These are phyloP conservation scores for Apiotrichum sp. DNA, from an alignment of 1,284 basidiomycete genomes.

Conservation along the genomic window DNA sequence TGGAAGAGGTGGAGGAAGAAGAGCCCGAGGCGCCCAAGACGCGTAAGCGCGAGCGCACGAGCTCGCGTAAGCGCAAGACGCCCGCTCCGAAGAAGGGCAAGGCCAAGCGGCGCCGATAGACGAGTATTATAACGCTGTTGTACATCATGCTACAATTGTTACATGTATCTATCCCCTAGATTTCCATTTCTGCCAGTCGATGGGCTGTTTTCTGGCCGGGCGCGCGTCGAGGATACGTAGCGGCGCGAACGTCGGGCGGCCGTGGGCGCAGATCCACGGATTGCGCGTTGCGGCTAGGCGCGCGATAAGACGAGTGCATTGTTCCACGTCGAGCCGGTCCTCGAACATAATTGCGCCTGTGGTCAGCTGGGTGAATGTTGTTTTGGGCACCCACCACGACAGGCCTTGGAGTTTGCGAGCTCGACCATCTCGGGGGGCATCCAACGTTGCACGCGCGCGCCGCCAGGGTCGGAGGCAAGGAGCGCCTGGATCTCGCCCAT, in stretches of 20 bases:
- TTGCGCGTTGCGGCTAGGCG: slow-evolving; percentile 65
- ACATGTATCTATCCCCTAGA: not conserved
- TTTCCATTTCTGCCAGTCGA: slow-evolving; percentile 24
- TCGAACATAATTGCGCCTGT: slow-evolving; percentile 96
- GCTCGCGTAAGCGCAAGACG: too few species aligned
- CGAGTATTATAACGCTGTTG: not conserved
- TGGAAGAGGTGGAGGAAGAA: slow-evolving; percentile 3
- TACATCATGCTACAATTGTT: not conserved
- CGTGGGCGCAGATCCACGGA: slow-evolving; percentile 93
- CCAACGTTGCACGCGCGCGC: slow-evolving; percentile 60
- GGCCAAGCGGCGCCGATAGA: not conserved
- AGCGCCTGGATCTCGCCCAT: slow-evolving; percentile 33
- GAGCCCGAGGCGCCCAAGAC: not conserved
- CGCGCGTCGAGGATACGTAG: slow-evolving; percentile 26
- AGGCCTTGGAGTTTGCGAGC: slow-evolving; percentile 85
- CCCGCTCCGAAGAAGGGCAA: not conserved
- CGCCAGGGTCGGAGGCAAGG: slow-evolving; percentile 16
- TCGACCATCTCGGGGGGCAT: slow-evolving; percentile 73
- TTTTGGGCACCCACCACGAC: slow-evolving; percentile 58
- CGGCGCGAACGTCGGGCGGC: slow-evolving; percentile 50
- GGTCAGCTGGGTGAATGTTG: not conserved
- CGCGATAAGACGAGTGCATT: slow-evolving; percentile 63
- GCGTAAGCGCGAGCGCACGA: not conserved
- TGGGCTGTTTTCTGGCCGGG: slow-evolving; percentile 3
- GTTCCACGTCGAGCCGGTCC: slow-evolving; percentile 61